Conservation (phyloP, 768 basidiomycete species). For the Pleurotus cornucopiae region DNA sequence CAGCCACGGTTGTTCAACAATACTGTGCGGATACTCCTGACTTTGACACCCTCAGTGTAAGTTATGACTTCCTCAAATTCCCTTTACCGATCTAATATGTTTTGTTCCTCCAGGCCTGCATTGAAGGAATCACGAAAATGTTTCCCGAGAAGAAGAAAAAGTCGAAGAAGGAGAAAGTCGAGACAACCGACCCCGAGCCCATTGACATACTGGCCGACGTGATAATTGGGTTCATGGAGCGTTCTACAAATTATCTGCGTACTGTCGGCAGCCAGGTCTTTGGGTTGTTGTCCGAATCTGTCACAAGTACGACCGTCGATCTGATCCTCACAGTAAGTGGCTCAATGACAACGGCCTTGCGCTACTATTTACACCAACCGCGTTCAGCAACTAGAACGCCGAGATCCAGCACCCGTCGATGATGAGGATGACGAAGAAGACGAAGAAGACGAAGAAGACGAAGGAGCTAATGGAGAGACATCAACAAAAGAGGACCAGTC, state of each 20-base stretch:
- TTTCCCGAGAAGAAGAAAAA: conserved; percentile 40
- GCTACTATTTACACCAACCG: too few relatives aligned
- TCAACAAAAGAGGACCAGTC: conserved; percentile 20
- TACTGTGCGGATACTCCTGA: conserved; percentile 65
- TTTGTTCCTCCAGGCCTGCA: conserved; percentile 42
- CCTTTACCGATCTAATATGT: background rate
- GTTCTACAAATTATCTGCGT: conserved; percentile 75
- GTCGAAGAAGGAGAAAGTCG: conserved; percentile 30
- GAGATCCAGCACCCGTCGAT: conserved; percentile 52
- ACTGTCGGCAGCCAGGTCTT: conserved; percentile 80
- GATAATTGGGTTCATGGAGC: conserved; percentile 88
- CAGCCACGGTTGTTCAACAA: conserved; percentile 65
- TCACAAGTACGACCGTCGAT: conserved; percentile 69
- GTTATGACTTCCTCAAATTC: background rate
- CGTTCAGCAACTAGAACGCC: conserved; percentile 77
- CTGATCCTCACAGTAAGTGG: conserved; percentile 74
- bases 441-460: conserved; percentile 29
- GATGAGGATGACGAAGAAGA: conserved; percentile 41
- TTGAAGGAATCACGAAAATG: conserved; percentile 55
- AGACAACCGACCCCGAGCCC: conserved; percentile 45
- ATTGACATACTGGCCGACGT: conserved; percentile 84
- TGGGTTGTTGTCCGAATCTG: conserved; percentile 60
- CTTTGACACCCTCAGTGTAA: background rate
- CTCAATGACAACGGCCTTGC: background rate
- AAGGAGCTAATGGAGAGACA: conserved; percentile 22